phyloP scores from a whole-genome alignment of 306 rosid species.

The Rosa rugosa region DNA sequence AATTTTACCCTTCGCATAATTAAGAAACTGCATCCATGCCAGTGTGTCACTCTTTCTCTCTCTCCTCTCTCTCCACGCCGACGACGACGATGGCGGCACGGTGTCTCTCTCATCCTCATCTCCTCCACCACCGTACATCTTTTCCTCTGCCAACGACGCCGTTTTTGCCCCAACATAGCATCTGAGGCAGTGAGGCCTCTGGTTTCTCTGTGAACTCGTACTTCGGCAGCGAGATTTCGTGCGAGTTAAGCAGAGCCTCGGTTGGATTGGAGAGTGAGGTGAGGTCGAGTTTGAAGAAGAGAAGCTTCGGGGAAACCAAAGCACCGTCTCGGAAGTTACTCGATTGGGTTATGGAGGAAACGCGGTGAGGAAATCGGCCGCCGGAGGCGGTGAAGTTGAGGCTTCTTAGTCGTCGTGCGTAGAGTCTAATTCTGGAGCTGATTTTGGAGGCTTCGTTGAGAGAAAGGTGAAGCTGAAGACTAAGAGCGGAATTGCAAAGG shows the following conservation, averaged over 20 bases:
- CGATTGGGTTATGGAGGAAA: constrained; percentile 25
- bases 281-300: constrained; percentile 34
- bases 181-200: background rate
- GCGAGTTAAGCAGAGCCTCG: constrained; percentile 48
- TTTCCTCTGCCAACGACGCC: no score
- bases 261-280: constrained; percentile 32
- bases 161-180: no score
- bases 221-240: constrained; percentile 55
- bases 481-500: constrained; percentile 30
- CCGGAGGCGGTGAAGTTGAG: constrained; percentile 40
- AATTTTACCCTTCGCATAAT: no score
- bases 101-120: no score
- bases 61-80: no score
- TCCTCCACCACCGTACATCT: no score
- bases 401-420: constrained; percentile 77
- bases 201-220: constrained; percentile 40
- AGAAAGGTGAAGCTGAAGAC: constrained; percentile 47
- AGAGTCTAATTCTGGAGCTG: constrained; percentile 62
- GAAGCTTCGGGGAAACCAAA: constrained; percentile 15
- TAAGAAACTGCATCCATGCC: no score
- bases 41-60: no score
- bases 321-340: constrained; percentile 17
- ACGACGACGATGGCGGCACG: no score
- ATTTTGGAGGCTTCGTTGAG: constrained; percentile 16
- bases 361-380: constrained; percentile 14